These are phyloP conservation scores for Akanthomyces uredinophilus DNA, from an alignment of 2,329 filamentous ascomycete species.

Conservation along the genomic window DNA sequence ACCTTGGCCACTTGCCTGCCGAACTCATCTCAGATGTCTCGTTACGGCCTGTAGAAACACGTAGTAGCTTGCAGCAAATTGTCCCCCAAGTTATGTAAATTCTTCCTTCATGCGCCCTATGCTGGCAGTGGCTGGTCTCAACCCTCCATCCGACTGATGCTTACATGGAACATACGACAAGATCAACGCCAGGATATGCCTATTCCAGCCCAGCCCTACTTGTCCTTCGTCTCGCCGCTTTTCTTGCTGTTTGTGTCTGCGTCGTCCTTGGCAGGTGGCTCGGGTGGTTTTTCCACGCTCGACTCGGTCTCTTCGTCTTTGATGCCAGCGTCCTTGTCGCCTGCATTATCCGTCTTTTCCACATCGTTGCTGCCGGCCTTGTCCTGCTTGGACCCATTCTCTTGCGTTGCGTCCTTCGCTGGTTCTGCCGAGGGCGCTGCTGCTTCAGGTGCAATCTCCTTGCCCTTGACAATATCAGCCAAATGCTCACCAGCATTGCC, in stretches of 20 bases:
- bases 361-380: conserved; percentile 17
- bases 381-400: conserved; percentile 17
- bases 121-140: not conserved
- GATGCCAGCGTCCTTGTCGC: not conserved
- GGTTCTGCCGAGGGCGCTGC: conserved; percentile 10
- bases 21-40: not conserved
- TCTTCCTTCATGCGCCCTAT: not conserved
- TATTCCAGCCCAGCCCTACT: not conserved
- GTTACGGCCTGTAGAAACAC: not conserved
- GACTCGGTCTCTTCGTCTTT: conserved; percentile 19
- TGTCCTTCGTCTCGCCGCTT: not conserved
- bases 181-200: not conserved
- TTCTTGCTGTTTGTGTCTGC: not conserved
- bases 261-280: not conserved
- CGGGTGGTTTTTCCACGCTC: not conserved
- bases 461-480: conserved; percentile 57
- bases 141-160: not conserved
- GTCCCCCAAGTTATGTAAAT: not conserved
- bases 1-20: not conserved
- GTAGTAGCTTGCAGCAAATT: not conserved
- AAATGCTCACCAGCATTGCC: conserved; percentile 68
- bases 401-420: conserved; percentile 16
- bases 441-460: conserved; percentile 36
- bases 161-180: not conserved
- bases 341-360: conserved; percentile 15